Evolutionary conservation across 768 basidiomycete species (phyloP).

Genomic region (Suillus hirtellus): DNA sequence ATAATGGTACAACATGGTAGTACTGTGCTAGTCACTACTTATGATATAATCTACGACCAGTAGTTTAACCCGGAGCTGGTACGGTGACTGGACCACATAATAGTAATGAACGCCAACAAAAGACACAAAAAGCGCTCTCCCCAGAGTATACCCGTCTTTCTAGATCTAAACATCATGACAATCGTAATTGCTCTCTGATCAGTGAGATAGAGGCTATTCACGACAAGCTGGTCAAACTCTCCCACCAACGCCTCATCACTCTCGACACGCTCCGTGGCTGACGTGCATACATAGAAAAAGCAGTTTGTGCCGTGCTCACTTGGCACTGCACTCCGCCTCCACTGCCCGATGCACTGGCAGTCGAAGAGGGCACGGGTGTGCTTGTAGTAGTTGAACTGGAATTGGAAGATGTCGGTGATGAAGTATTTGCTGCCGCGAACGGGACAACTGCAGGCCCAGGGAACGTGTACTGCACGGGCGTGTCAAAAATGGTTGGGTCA

Average conservation of each 20-base stretch:
- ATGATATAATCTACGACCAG: too few species aligned
- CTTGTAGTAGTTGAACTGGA: constrained; percentile 16
- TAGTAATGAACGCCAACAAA: too few species aligned
- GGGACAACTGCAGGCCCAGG: constrained; percentile 53
- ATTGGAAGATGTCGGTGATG: constrained; percentile 17
- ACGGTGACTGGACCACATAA: too few species aligned
- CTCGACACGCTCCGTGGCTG: constrained; percentile 32
- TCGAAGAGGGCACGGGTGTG: constrained; percentile 7
- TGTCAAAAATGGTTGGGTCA: constrained; percentile 42
- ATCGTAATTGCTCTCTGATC: too few species aligned
- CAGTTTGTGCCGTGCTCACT: constrained; percentile 19
- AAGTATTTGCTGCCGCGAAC: constrained; percentile 30
- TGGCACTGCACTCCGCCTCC: constrained; percentile 20
- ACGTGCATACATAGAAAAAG: constrained; percentile 9
- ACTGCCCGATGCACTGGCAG: constrained; percentile 10
- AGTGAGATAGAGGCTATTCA: neutral
- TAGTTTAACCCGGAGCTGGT: too few species aligned
- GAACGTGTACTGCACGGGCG: constrained; percentile 43
- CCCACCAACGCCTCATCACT: constrained; percentile 28
- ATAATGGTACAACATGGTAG: too few species aligned
- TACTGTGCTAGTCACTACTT: too few species aligned
- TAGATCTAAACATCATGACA: too few species aligned
- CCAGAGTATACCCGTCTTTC: too few species aligned
- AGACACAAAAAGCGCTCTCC: too few species aligned
- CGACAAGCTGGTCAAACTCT: neutral